Evolutionary conservation across 768 basidiomycete species (phyloP).

Genomic region (Leccinellum albellum): DNA sequence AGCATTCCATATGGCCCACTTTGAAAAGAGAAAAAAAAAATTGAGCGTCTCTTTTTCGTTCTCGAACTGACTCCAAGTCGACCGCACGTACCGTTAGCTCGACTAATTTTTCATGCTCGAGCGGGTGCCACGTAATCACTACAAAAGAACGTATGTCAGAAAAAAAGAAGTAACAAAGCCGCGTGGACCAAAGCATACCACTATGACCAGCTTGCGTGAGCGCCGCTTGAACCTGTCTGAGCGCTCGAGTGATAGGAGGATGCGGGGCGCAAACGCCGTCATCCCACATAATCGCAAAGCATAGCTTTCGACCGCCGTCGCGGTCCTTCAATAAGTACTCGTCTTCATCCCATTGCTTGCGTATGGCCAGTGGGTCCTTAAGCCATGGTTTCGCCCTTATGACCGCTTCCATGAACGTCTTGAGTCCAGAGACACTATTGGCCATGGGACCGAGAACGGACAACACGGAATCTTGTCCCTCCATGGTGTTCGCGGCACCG

Average conservation of each 20-base stretch:
- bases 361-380: constrained; percentile 54
- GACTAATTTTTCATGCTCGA: constrained; percentile 48
- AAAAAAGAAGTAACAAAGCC: background rate
- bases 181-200: constrained; percentile 36
- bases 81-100: constrained; percentile 38
- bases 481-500: constrained; percentile 59
- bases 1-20: constrained; percentile 44
- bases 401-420: constrained; percentile 62
- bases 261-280: constrained; percentile 58
- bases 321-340: constrained; percentile 60
- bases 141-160: background rate
- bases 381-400: constrained; percentile 60
- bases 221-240: constrained; percentile 54
- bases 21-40: background rate
- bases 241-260: constrained; percentile 60
- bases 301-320: constrained; percentile 46
- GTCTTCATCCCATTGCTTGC: constrained; percentile 58
- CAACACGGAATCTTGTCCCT: constrained; percentile 67
- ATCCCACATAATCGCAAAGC: constrained; percentile 65
- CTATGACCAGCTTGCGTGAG: constrained; percentile 60
- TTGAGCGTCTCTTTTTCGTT: background rate
- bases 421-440: constrained; percentile 55
- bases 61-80: background rate
- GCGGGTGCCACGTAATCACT: constrained; percentile 71
- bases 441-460: constrained; percentile 77